A percentile compares a stretch with the other conserved stretches of the same genome.
Evolutionary conservation across 768 basidiomycete genomes (phyloP).

Genomic region (Mycena sanguinolenta): DNA sequence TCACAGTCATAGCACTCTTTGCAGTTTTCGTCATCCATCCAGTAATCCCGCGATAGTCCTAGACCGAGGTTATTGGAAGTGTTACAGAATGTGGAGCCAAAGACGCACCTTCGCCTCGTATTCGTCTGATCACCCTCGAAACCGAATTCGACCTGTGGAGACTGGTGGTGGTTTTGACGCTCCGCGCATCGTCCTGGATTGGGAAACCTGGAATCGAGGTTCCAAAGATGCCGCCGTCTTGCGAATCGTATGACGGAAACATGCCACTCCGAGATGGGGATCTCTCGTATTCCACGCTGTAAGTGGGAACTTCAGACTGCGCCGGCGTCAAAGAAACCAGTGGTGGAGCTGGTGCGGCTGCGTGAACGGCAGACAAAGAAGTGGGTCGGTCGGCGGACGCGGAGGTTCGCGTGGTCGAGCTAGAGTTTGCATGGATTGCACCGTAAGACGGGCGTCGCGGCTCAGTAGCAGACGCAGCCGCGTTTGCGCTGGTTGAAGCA

Average conservation of each 20-base stretch:
- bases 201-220: constrained; percentile 93
- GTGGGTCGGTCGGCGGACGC: constrained; percentile 66
- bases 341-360: constrained; percentile 78
- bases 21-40: constrained; percentile 98
- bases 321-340: constrained; percentile 89
- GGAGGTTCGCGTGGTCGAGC: constrained; percentile 60
- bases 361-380: constrained; percentile 66
- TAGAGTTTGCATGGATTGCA: constrained; percentile 60
- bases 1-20: constrained; percentile 98
- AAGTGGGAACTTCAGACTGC: constrained; percentile 82
- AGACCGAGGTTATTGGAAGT: constrained; percentile 7
- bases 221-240: constrained; percentile 71
- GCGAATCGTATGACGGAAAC: constrained; percentile 66
- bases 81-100: background rate
- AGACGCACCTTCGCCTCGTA: constrained; percentile 86
- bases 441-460: constrained; percentile 72
- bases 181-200: constrained; percentile 91
- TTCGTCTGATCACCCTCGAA: constrained; percentile 90
- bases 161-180: constrained; percentile 81
- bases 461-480: constrained; percentile 33
- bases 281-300: constrained; percentile 73
- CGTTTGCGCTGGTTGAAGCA: constrained; percentile 47
- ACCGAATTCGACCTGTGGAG: constrained; percentile 85
- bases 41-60: constrained; percentile 95
- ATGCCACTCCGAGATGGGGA: constrained; percentile 66